Evolutionary conservation across 1,139 yeast species (phyloP).

Genomic region (Ashbya aceris): DNA sequence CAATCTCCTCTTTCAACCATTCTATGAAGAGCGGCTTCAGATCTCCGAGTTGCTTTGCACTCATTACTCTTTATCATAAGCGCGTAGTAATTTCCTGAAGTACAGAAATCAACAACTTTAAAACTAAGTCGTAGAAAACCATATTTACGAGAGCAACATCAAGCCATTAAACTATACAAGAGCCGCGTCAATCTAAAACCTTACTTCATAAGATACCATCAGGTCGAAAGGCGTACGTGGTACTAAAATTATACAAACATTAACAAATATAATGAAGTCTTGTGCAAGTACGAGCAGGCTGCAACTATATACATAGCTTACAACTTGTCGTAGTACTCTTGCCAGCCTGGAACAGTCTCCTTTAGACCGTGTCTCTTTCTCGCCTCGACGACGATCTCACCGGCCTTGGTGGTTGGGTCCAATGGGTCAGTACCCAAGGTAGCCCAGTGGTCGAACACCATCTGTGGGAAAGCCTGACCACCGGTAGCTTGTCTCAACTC

Average conservation of each 20-base stretch:
- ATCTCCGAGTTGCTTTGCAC: constrained; percentile 7
- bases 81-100: no score
- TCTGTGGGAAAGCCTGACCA: constrained; percentile 99
- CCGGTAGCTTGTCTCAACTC: constrained; percentile 99
- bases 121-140: no score
- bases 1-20: constrained; percentile 23
- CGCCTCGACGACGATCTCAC: constrained; percentile 79
- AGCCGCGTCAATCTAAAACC: no score
- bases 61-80: no score
- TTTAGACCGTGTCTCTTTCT: constrained; percentile 98
- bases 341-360: constrained; percentile 97
- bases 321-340: constrained; percentile 98
- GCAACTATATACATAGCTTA: constrained; percentile 33
- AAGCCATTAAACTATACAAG: no score
- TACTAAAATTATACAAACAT: constrained; percentile 1
- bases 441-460: constrained; percentile 99
- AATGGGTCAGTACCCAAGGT: constrained; percentile 85
- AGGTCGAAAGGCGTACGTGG: no score
- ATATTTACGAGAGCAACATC: no score
- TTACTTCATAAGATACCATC: no score
- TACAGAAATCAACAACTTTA: no score
- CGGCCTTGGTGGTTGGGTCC: constrained; percentile 90
- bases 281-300: constrained; percentile 1
- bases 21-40: constrained; percentile 21
- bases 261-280: constrained; percentile 3